Conservation (phyloP, 331 rosid genomes). For the Quercus phellos region DNA sequence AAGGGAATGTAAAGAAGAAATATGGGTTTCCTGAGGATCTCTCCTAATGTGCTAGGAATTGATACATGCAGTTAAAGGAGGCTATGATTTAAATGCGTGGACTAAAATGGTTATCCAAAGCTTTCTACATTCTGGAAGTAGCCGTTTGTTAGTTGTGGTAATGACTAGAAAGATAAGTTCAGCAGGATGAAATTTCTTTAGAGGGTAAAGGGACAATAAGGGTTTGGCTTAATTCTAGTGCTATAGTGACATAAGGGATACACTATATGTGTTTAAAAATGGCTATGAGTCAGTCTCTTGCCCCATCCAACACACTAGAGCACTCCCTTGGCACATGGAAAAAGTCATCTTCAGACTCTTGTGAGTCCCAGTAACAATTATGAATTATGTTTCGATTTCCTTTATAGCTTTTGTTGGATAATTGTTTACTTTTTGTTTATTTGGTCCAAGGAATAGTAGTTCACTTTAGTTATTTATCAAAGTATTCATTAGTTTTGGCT, state of each 20-base stretch:
- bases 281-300: no score
- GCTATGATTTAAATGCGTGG: background rate
- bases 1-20: background rate
- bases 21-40: background rate
- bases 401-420: background rate
- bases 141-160: background rate
- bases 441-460: background rate
- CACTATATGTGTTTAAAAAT: no score
- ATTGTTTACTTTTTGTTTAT: background rate
- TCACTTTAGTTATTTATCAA: background rate
- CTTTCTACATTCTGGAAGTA: background rate
- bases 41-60: background rate
- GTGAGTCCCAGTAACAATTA: no score
- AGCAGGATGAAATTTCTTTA: background rate
- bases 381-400: background rate
- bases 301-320: no score
- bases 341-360: no score
- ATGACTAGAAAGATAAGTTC: background rate
- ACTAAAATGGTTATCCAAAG: background rate
- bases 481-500: background rate
- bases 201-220: no score
- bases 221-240: no score
- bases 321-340: no score
- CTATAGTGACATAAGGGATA: no score
- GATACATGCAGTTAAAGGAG: background rate